phyloP scores from a whole-genome alignment of 2,329 filamentous ascomycete species.

The Corinectria fuckeliana region DNA sequence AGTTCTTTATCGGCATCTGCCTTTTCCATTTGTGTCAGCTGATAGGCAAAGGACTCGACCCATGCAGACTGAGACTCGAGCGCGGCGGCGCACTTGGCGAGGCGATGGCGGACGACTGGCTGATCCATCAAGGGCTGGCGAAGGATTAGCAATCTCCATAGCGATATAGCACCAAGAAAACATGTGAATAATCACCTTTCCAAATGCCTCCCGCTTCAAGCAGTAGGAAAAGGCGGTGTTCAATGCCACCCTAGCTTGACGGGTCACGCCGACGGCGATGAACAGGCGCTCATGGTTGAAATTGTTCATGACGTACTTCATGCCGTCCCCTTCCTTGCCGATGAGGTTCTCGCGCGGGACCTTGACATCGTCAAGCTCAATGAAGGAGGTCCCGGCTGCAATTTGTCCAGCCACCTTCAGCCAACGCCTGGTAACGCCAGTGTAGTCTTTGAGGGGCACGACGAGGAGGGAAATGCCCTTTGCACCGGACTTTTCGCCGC shows the following conservation, averaged over 20 bases:
- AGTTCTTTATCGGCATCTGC: constrained; percentile 67
- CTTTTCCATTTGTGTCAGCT: constrained; percentile 68
- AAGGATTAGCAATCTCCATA: constrained; percentile 25
- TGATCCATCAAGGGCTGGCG: constrained; percentile 69
- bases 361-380: constrained; percentile 76
- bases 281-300: constrained; percentile 80
- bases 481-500: constrained; percentile 62
- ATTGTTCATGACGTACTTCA: constrained; percentile 79
- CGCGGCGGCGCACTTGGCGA: constrained; percentile 72
- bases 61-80: constrained; percentile 75
- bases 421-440: constrained; percentile 71
- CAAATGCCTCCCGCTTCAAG: constrained; percentile 48
- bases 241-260: constrained; percentile 57
- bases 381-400: constrained; percentile 74
- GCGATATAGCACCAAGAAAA: too few species aligned
- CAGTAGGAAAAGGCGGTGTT: constrained; percentile 47
- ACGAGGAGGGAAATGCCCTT: constrained; percentile 70
- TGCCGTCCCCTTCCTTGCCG: constrained; percentile 72
- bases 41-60: constrained; percentile 74
- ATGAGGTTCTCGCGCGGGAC: constrained; percentile 75
- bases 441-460: constrained; percentile 71
- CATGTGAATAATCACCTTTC: constrained; percentile 26
- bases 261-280: constrained; percentile 69
- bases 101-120: constrained; percentile 74
- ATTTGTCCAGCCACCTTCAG: constrained; percentile 71